Conservation (phyloP, 2,329 filamentous ascomycete genomes). For the Gaeumannomyces tritici region DNA sequence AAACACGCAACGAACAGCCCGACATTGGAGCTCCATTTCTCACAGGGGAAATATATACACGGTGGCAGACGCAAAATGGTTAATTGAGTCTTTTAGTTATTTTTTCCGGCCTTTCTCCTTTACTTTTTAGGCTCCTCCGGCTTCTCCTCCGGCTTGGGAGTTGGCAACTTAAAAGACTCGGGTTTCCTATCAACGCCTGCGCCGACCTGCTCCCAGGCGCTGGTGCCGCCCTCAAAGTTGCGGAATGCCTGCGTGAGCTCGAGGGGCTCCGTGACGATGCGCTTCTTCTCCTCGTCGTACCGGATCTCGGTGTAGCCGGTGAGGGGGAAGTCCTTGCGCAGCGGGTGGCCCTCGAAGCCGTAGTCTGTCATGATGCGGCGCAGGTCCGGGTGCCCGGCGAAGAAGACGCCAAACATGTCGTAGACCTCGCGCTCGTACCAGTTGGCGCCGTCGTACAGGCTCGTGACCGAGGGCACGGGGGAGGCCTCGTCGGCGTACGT, state of each 20-base stretch:
- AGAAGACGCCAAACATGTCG: conserved; percentile 96
- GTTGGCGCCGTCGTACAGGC: conserved; percentile 88
- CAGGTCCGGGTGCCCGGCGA: conserved; percentile 87
- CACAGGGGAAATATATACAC: conserved; percentile 20
- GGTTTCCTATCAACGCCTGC: conserved; percentile 69
- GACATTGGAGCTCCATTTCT: neutral
- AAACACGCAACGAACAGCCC: neutral
- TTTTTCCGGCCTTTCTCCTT: conserved; percentile 11
- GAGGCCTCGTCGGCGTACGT: conserved; percentile 96
- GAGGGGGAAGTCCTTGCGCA: conserved; percentile 96
- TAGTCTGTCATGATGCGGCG: conserved; percentile 99
- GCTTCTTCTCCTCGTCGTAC: conserved; percentile 98
- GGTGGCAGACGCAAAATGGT: neutral
- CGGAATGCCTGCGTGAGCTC: conserved; percentile 98
- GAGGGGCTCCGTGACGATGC: conserved; percentile 93
- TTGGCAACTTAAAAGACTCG: conserved; percentile 86
- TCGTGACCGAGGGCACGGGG: conserved; percentile 79
- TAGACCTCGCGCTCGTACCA: conserved; percentile 99
- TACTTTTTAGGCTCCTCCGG: conserved; percentile 91
- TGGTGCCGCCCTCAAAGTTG: conserved; percentile 88
- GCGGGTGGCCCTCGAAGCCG: conserved; percentile 93
- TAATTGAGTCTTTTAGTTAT: neutral
- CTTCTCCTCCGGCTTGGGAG: conserved; percentile 88
- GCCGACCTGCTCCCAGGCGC: conserved; percentile 58
- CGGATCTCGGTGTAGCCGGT: conserved; percentile 97